Evolutionary conservation across 2,329 filamentous ascomycete species (phyloP), one percentile per base, ranked within the genome.

Genomic region (Ascochyta viciae-villosae): DNA sequence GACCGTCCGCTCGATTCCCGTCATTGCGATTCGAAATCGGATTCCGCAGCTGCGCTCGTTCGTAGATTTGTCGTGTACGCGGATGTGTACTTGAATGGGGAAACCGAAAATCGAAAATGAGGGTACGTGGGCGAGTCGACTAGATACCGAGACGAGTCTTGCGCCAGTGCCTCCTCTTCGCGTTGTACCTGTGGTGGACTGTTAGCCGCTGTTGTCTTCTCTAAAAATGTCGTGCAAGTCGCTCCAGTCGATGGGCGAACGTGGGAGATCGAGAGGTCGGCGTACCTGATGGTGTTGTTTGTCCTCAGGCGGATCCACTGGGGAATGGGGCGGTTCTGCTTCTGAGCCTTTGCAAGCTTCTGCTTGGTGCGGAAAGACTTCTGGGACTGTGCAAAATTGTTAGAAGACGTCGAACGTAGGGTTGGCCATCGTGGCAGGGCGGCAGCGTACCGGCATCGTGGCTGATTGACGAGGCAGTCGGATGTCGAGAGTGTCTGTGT

Each of bases 331-430:
- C 95, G 90, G 90, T 99, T 99, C 87, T 98, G 94, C 89, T 96
- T 98, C 88, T 98, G 94, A 81, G 95, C 95, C 88, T 94, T 97
- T 80, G 95, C 95, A 86, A 99, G 92, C 95, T 99, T 99, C 84
- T 96, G 90, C 93, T 99, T 99, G 84, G 93, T 97, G 82, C 93
- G 91, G 92, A 99, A 99, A 81, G 93, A 91, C 90, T 99, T 99
- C 87, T 99, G 92, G 89, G 90, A 94, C 94, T 98, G 81, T 79
- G 44, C 8, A 31, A 49, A 33, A 34, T 49, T 26, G 54, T 52
- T 49, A 53, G 54, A 57, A 53, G 29, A 53, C 27, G 49, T 49
- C 54, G 34, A 53, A 47, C 53, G 53, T 39, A 51, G 42, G 26
- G 15, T 39, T 51, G 47, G 38, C 47, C 43, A 33, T 56, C 53